Evolutionary conservation across 163 green algal genomes (phyloP), one percentile per base, ranked within the genome.

Genomic region (Scenedesmus sp.): DNA sequence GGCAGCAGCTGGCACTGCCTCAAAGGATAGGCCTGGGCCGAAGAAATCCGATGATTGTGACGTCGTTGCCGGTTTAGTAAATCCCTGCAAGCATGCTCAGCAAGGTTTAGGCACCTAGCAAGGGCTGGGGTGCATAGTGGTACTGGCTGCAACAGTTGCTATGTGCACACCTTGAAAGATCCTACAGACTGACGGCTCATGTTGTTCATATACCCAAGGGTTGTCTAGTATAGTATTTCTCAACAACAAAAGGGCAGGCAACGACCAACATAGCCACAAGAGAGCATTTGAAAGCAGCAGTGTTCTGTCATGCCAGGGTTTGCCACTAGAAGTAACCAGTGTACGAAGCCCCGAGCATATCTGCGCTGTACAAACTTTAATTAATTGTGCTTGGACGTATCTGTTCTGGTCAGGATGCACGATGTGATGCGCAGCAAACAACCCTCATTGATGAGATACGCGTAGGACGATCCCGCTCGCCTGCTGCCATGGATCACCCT

Each of bases 1-100:
- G 57, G 26, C 54, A 52, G 8, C 46, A 55, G 84, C 62, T 52
- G 84, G 84, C 23, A 89, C 13, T 60, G 84, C 8, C 10, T 89
- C 62, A 52, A 89, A 81, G 2, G 60, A 81, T 2, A 89, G 23
- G 2, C 84, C 84, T 82, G 81, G 86, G 57, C 86, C 86, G 16
- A 60, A 67, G 23, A 84, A 90, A 52, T 60, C 67, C 5, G 83
- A 5, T 34, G 20, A 10, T 16, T 56, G 16, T 2, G 70, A 79
- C 7, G 70, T 79, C 52, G 70, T 23, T 52, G 70, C 20, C 20
- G 70, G 70, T 6, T 52, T 46, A 15, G 23, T 2, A 13, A 79
- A 79, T 5, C 70, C 70, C 70, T 79, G 70, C 70, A 79, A 10
- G 70, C 70, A 79, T 52, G 20, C 70, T 15, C 70, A 79, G 70